Percentiles rank a stretch among this genome's conserved stretches.
These are phyloP conservation scores for Candida palmyrensis DNA, from an alignment of 805 yeast genomes.

Conservation along the genomic window DNA sequence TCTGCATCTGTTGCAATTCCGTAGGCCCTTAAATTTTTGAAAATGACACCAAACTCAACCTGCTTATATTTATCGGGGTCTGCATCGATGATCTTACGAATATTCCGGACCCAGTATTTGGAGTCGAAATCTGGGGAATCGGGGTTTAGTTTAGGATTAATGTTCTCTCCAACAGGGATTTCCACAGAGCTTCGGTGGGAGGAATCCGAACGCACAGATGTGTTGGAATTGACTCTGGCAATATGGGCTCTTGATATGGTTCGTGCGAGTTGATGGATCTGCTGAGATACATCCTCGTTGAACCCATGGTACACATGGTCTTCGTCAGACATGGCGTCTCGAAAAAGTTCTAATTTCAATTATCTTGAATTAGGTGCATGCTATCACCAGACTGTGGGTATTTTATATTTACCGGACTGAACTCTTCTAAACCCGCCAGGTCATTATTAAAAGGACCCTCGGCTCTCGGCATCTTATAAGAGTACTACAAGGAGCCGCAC, in stretches of 20 bases:
- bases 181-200: background rate
- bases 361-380: too few relatives aligned
- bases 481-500: too few relatives aligned
- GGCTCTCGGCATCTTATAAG: too few relatives aligned
- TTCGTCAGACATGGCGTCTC: too few relatives aligned
- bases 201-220: background rate
- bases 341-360: too few relatives aligned
- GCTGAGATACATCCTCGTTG: background rate
- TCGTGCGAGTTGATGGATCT: slow-evolving; percentile 1
- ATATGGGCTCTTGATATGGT: background rate
- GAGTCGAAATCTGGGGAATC: slow-evolving; percentile 45
- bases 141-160: slow-evolving; percentile 33
- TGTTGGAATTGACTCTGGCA: background rate
- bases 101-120: slow-evolving; percentile 56
- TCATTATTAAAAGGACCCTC: too few relatives aligned
- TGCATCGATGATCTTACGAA: slow-evolving; percentile 41
- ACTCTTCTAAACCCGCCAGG: too few relatives aligned
- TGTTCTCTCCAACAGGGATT: background rate
- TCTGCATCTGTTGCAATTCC: slow-evolving; percentile 60
- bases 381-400: too few relatives aligned
- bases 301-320: background rate
- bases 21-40: slow-evolving; percentile 47
- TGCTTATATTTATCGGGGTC: slow-evolving; percentile 59
- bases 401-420: too few relatives aligned
- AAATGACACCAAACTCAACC: slow-evolving; percentile 48